phyloP scores from a whole-genome alignment of 331 rosid genomes.

The Malus hybrid region DNA sequence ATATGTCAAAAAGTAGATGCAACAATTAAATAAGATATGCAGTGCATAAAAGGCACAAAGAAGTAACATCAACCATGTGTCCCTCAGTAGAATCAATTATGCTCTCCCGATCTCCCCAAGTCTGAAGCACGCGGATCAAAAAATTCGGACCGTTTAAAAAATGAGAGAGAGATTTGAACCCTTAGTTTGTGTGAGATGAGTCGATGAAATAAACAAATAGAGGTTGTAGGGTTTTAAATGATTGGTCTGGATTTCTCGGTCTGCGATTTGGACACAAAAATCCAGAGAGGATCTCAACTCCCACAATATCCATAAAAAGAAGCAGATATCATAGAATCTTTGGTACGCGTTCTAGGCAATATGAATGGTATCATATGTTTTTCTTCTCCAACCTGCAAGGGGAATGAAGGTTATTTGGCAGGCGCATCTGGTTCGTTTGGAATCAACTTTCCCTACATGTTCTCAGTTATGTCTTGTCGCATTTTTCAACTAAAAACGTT shows the following conservation, averaged over 20 bases:
- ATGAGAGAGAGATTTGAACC: no score
- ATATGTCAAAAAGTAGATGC: neutral
- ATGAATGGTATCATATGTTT: neutral
- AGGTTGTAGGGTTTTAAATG: no score
- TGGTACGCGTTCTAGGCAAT: neutral
- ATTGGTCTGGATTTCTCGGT: no score
- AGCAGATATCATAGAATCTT: neutral
- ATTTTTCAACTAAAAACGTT: neutral
- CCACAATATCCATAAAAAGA: neutral
- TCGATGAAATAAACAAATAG: no score
- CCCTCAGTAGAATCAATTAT: neutral
- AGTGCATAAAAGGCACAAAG: neutral
- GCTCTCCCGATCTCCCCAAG: no score
- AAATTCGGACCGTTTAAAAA: no score
- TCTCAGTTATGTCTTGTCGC: neutral
- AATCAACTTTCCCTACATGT: neutral
- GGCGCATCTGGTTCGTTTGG: conserved; percentile 6
- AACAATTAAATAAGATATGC: neutral
- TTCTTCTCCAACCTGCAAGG: neutral
- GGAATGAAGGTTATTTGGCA: neutral
- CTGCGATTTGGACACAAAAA: no score
- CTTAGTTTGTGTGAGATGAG: no score
- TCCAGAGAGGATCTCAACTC: no score
- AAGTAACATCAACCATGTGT: neutral
- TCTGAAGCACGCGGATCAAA: no score